These are phyloP conservation scores for Betula pendula DNA, from an alignment of 306 rosid genomes.

Conservation along the genomic window DNA sequence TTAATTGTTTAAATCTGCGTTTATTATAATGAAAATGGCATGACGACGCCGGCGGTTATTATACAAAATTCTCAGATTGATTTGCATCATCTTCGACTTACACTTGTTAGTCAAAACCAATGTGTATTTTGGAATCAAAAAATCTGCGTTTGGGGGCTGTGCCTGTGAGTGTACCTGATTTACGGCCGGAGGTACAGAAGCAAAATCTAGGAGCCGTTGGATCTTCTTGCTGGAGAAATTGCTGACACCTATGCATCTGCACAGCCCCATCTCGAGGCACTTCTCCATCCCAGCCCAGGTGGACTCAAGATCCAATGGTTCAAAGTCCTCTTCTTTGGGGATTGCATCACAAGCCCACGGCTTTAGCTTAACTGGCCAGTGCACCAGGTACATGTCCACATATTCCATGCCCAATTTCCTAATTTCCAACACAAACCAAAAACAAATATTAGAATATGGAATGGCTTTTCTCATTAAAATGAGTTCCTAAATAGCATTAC, in stretches of 20 bases:
- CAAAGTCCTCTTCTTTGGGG: slow-evolving; percentile 82
- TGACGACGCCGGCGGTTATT: too few species aligned
- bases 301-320: slow-evolving; percentile 54
- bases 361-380: slow-evolving; percentile 91
- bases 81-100: too few species aligned
- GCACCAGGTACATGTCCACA: slow-evolving; percentile 89
- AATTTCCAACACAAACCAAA: slow-evolving; percentile 6
- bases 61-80: too few species aligned
- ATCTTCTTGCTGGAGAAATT: slow-evolving; percentile 79
- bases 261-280: slow-evolving; percentile 76
- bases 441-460: background rate
- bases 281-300: slow-evolving; percentile 89
- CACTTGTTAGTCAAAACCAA: too few species aligned
- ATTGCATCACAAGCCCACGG: slow-evolving; percentile 70
- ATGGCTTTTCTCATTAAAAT: too few species aligned
- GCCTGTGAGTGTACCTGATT: slow-evolving; percentile 76
- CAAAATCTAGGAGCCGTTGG: slow-evolving; percentile 54
- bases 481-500: too few species aligned
- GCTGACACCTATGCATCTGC: slow-evolving; percentile 86
- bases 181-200: slow-evolving; percentile 69
- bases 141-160: too few species aligned
- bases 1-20: too few species aligned
- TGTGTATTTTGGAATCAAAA: too few species aligned
- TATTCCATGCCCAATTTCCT: slow-evolving; percentile 78
- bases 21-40: too few species aligned